phyloP scores from a whole-genome alignment of 345 rosid species.

The Aegle marmelos region DNA sequence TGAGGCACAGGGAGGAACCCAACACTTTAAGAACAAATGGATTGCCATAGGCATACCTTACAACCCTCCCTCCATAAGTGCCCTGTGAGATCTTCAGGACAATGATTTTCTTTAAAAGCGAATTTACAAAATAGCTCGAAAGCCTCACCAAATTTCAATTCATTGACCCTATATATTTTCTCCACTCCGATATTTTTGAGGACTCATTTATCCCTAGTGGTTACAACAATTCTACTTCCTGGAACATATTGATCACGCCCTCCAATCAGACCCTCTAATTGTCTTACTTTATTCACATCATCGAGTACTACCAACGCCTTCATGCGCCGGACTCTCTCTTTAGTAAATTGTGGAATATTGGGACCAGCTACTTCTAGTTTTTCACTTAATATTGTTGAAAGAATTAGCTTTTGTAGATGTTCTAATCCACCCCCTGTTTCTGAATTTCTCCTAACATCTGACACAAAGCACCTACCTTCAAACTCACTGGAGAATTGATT shows the following conservation, averaged over 20 bases:
- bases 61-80: background rate
- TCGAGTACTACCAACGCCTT: too few species aligned
- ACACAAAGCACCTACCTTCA: background rate
- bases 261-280: too few species aligned
- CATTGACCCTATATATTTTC: too few species aligned
- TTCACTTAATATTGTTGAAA: background rate
- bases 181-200: too few species aligned
- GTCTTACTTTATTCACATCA: too few species aligned
- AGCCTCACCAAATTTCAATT: background rate
- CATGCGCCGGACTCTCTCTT: too few species aligned
- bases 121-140: background rate
- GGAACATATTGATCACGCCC: too few species aligned
- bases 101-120: background rate
- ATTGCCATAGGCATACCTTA: constrained; percentile 11
- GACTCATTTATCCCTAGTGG: too few species aligned
- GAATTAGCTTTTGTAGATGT: background rate
- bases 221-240: too few species aligned
- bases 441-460: background rate
- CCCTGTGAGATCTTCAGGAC: background rate
- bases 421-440: background rate
- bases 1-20: background rate
- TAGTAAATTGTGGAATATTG: background rate
- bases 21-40: constrained; percentile 10
- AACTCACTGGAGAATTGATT: background rate
- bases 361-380: background rate